phyloP scores from a whole-genome alignment of 176 grass and related monocot genomes.

The Aechmea fasciata region DNA sequence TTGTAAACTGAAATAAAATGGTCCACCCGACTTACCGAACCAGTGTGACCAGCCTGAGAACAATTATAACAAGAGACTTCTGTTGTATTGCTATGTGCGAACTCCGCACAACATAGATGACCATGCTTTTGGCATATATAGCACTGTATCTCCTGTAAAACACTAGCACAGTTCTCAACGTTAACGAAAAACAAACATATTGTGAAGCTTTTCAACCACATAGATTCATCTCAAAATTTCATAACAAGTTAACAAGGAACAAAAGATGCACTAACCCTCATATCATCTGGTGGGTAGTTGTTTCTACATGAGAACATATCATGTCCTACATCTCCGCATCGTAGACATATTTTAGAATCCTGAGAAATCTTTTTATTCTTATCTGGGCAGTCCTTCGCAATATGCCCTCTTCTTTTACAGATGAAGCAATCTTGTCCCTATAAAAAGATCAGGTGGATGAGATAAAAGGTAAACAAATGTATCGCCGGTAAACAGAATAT shows the following conservation, averaged over 20 bases:
- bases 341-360: slow-evolving; percentile 54
- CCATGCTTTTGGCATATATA: slow-evolving; percentile 76
- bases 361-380: slow-evolving; percentile 59
- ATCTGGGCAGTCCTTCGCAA: slow-evolving; percentile 77
- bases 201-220: not conserved
- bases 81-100: slow-evolving; percentile 42
- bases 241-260: not conserved
- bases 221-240: no score
- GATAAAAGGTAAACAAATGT: not conserved
- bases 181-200: slow-evolving; percentile 7
- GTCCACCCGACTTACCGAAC: slow-evolving; percentile 42
- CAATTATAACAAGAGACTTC: slow-evolving; percentile 87
- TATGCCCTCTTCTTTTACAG: slow-evolving; percentile 86
- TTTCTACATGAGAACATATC: slow-evolving; percentile 73
- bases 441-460: slow-evolving; percentile 7
- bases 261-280: slow-evolving; percentile 38
- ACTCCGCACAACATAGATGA: slow-evolving; percentile 75
- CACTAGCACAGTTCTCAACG: slow-evolving; percentile 14
- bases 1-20: not conserved
- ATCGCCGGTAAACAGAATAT: no score
- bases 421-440: slow-evolving; percentile 83
- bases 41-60: slow-evolving; percentile 75
- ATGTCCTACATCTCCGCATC: slow-evolving; percentile 68
- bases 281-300: slow-evolving; percentile 60
- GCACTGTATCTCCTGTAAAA: slow-evolving; percentile 83